Percentiles rank a stretch among this genome's conserved stretches.
Conservation (phyloP, 2,329 filamentous ascomycete species). For the Pseudocercospora pini-densiflorae region DNA sequence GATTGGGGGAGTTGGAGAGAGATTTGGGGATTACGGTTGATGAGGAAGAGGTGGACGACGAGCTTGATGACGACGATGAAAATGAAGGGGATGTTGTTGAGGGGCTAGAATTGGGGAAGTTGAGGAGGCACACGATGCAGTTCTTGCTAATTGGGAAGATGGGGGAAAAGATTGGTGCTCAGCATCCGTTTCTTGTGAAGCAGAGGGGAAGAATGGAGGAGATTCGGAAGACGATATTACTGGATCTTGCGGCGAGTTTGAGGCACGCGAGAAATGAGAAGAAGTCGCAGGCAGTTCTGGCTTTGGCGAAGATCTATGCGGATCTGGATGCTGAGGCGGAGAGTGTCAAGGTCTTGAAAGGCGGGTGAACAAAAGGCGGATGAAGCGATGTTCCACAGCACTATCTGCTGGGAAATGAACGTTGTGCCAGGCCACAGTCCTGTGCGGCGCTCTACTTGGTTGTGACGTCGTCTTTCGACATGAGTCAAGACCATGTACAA, state of each 20-base stretch:
- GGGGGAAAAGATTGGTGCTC: conserved; percentile 55
- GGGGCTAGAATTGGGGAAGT: conserved; percentile 42
- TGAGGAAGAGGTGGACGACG: conserved; percentile 37
- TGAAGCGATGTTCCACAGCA: conserved; percentile 31
- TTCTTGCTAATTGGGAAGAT: conserved; percentile 62
- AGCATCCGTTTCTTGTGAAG: conserved; percentile 66
- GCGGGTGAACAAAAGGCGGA: no score
- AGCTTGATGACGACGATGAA: conserved; percentile 35
- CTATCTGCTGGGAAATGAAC: no score
- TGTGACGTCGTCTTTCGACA: no score
- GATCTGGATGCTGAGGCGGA: conserved; percentile 65
- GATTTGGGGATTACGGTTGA: conserved; percentile 59
- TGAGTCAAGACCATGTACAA: no score
- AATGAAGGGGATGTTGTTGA: conserved; percentile 42
- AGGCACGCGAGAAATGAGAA: conserved; percentile 57
- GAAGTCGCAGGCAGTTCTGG: conserved; percentile 54
- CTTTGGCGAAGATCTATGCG: conserved; percentile 63
- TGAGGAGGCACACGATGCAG: conserved; percentile 62
- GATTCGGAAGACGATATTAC: conserved; percentile 64
- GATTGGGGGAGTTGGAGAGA: conserved; percentile 67
- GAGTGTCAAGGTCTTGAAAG: conserved; percentile 61
- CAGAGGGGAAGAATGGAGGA: conserved; percentile 62
- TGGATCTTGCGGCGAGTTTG: conserved; percentile 68
- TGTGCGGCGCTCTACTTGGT: no score
- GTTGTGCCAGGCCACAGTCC: no score